These are phyloP conservation scores for slime mould (Dictyostelium discoideum) DNA, from an alignment of 78 protist species.

Conservation along the genomic window DNA sequence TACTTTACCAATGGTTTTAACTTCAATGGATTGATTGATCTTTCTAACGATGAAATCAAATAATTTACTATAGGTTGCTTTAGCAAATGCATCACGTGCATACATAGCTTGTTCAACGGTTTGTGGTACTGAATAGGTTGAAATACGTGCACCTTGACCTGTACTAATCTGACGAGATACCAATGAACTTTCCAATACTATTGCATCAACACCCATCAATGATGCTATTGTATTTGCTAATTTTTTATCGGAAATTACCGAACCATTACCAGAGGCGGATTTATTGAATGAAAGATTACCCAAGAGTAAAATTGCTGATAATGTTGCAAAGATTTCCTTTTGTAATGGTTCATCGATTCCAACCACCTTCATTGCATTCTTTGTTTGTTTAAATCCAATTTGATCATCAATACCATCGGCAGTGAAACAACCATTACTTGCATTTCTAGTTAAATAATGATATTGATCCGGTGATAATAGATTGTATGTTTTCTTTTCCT, in stretches of 20 bases:
- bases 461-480: slow-evolving; percentile 67
- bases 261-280: background rate
- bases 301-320: slow-evolving; percentile 78
- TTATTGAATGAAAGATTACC: slow-evolving; percentile 77
- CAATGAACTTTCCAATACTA: slow-evolving; percentile 18
- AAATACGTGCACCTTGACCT: slow-evolving; percentile 72
- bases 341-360: slow-evolving; percentile 47
- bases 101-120: slow-evolving; percentile 69
- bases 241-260: slow-evolving; percentile 1
- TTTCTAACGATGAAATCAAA: slow-evolving; percentile 90
- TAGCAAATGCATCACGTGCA: slow-evolving; percentile 87
- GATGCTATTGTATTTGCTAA: background rate
- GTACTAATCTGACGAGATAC: slow-evolving; percentile 48
- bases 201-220: slow-evolving; percentile 30
- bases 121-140: slow-evolving; percentile 64
- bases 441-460: slow-evolving; percentile 64
- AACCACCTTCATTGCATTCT: slow-evolving; percentile 80
- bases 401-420: slow-evolving; percentile 73
- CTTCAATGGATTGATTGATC: slow-evolving; percentile 83
- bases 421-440: slow-evolving; percentile 22
- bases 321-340: slow-evolving; percentile 39
- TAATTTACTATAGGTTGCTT: slow-evolving; percentile 90
- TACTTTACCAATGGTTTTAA: slow-evolving; percentile 61
- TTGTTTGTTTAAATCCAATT: slow-evolving; percentile 26
- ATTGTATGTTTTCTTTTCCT: background rate